A percentile compares a stretch with the other conserved stretches of the same genome.
Conservation (phyloP, 306 rosid genomes). For the Vicia faba region DNA sequence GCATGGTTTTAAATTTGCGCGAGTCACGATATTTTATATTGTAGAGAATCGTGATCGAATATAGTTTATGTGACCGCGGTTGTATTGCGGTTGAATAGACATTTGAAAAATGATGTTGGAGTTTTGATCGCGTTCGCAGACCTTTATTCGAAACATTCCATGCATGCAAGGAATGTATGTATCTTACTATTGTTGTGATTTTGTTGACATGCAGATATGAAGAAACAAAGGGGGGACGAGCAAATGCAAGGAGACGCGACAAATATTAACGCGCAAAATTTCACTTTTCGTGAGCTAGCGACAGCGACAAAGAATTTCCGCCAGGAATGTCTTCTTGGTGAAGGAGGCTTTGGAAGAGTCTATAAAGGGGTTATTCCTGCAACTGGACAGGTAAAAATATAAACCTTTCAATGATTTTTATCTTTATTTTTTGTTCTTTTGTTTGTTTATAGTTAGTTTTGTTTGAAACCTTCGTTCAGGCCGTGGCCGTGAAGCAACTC, state of each 20-base stretch:
- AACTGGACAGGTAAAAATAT: conserved; percentile 60
- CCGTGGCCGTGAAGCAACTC: conserved; percentile 87
- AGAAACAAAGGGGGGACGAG: conserved; percentile 44
- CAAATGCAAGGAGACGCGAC: conserved; percentile 34
- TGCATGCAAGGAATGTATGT: too few species aligned
- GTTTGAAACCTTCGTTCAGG: conserved; percentile 38
- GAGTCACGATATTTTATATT: background rate
- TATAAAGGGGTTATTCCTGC: conserved; percentile 70
- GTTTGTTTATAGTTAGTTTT: background rate
- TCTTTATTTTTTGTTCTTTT: background rate
- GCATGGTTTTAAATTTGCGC: background rate
- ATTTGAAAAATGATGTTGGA: background rate
- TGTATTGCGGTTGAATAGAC: background rate
- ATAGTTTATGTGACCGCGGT: background rate
- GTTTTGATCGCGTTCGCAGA: background rate
- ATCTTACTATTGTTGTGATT: background rate
- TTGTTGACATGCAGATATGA: conserved; percentile 37
- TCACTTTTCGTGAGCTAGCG: conserved; percentile 88
- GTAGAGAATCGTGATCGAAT: background rate
- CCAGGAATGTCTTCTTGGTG: conserved; percentile 77
- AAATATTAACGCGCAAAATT: conserved; percentile 51
- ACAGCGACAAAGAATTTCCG: conserved; percentile 90
- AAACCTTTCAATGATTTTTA: background rate
- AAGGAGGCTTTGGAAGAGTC: conserved; percentile 82
- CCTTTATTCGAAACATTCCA: background rate